Evolutionary conservation across 2,329 filamentous ascomycete genomes (phyloP).

Genomic region (Laburnicola sp.): DNA sequence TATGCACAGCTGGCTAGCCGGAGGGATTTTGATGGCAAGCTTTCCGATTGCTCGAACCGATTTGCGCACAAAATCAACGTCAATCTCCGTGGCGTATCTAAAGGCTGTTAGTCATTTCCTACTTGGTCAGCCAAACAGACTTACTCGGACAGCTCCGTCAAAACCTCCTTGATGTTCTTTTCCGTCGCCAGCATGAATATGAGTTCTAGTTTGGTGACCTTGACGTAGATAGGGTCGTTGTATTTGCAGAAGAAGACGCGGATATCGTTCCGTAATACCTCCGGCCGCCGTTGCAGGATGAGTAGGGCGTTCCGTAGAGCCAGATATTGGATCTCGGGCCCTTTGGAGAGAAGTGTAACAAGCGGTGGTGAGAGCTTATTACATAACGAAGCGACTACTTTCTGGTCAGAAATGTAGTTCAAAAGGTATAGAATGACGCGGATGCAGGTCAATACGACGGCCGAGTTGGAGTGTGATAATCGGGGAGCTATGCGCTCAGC

Average conservation of each 20-base stretch:
- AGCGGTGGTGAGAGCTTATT: conserved; percentile 92
- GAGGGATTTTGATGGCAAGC: conserved; percentile 97
- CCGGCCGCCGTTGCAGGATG: conserved; percentile 88
- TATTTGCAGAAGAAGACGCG: conserved; percentile 99
- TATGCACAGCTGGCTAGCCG: conserved; percentile 87
- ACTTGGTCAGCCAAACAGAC: conserved; percentile 24
- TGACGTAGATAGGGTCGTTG: conserved; percentile 99
- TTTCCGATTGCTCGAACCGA: conserved; percentile 97
- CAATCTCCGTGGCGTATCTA: conserved; percentile 90
- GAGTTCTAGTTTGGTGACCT: conserved; percentile 96
- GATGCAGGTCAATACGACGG: conserved; percentile 90
- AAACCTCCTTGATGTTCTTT: conserved; percentile 90
- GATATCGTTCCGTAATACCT: conserved; percentile 94
- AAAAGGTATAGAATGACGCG: conserved; percentile 95
- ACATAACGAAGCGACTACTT: conserved; percentile 82
- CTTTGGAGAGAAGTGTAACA: conserved; percentile 92
- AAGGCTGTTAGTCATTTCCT: conserved; percentile 15
- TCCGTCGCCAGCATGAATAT: conserved; percentile 99
- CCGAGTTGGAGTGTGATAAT: conserved; percentile 93
- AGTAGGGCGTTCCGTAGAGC: conserved; percentile 90
- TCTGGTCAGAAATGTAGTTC: conserved; percentile 96
- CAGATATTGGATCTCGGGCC: conserved; percentile 96
- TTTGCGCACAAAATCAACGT: conserved; percentile 98
- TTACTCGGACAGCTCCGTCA: conserved; percentile 89
- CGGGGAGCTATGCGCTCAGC: conserved; percentile 95